These are phyloP conservation scores for Parietaria judaica DNA, from an alignment of 306 rosid genomes.

Conservation along the genomic window DNA sequence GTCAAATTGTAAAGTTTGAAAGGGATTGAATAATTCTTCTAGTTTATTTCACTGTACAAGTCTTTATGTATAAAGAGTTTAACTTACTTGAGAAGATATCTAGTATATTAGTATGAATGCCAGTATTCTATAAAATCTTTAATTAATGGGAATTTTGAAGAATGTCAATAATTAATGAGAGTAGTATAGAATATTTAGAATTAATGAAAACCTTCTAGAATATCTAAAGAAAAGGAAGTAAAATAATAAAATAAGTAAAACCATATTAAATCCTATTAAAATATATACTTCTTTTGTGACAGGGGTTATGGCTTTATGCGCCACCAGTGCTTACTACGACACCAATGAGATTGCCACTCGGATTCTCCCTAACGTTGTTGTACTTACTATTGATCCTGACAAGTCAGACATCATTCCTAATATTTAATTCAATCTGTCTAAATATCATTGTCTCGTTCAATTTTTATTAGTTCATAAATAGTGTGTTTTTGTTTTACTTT, in stretches of 20 bases:
- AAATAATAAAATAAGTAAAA: too few relatives aligned
- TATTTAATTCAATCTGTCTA: constrained; percentile 4
- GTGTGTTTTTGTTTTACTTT: not conserved
- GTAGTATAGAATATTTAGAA: too few relatives aligned
- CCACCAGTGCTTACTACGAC: constrained; percentile 94
- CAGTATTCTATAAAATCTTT: too few relatives aligned
- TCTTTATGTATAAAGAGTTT: too few relatives aligned
- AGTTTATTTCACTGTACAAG: too few relatives aligned
- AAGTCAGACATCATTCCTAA: constrained; percentile 34
- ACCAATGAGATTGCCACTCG: constrained; percentile 82
- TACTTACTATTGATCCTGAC: constrained; percentile 92
- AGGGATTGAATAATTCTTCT: too few relatives aligned
- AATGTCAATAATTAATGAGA: too few relatives aligned
- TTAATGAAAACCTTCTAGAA: not conserved
- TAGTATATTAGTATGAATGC: too few relatives aligned
- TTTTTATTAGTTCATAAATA: not conserved
- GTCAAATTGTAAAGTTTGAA: too few relatives aligned
- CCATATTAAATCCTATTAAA: not conserved
- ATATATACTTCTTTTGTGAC: constrained; percentile 21
- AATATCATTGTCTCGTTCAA: not conserved
- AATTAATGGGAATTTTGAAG: too few relatives aligned
- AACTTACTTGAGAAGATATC: too few relatives aligned
- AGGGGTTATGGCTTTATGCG: constrained; percentile 97
- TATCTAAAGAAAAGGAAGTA: not conserved
- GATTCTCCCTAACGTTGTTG: constrained; percentile 88